Conservation (phyloP, 306 rosid genomes). For the Clitoria ternatea region DNA sequence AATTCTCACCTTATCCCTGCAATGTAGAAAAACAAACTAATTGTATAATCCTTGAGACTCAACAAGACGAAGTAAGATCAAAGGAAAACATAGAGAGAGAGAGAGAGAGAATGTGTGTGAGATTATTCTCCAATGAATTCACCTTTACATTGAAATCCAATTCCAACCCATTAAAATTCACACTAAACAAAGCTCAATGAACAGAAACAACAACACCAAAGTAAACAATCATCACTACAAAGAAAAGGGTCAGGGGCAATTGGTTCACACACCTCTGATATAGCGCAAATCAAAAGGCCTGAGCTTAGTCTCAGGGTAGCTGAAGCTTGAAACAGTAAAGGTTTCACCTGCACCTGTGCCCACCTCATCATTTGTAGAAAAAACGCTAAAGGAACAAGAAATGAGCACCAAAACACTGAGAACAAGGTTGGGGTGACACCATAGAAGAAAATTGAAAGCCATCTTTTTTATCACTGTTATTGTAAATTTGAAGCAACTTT, state of each 20-base stretch:
- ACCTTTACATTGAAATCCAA: constrained; percentile 9
- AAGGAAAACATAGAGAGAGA: background rate
- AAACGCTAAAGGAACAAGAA: constrained; percentile 32
- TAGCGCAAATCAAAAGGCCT: constrained; percentile 65
- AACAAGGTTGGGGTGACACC: constrained; percentile 30
- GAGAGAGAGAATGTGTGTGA: background rate
- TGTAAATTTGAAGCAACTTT: constrained; percentile 11
- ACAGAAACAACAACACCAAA: background rate
- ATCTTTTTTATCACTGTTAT: constrained; percentile 10
- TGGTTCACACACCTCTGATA: constrained; percentile 54
- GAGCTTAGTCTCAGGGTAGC: constrained; percentile 55
- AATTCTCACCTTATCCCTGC: background rate
- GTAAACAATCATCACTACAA: constrained; percentile 1
- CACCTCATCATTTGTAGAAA: constrained; percentile 34
- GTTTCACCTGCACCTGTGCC: constrained; percentile 39
- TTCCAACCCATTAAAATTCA: constrained; percentile 19
- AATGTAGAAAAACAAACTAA: background rate
- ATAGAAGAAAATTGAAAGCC: constrained; percentile 43
- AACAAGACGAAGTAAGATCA: background rate
- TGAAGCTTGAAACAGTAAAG: constrained; percentile 70
- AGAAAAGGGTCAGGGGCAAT: constrained; percentile 17
- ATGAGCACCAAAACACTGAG: constrained; percentile 32
- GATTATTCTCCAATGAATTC: background rate
- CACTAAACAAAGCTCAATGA: background rate
- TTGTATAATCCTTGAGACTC: background rate